Evolutionary conservation across 331 rosid genomes (phyloP).

Genomic region (Pyrus hybrid): DNA sequence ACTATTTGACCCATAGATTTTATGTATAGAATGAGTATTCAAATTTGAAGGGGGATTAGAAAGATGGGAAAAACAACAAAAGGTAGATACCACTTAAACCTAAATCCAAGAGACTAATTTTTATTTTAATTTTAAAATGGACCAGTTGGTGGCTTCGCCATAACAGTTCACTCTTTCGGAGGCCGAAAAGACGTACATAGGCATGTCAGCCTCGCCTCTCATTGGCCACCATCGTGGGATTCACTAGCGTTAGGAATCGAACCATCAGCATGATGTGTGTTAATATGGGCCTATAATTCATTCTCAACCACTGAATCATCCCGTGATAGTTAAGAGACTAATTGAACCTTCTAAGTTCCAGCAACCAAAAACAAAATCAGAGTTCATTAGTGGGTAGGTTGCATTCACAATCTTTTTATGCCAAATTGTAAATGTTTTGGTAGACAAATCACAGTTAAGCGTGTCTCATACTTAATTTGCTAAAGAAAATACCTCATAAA

Average conservation of each 20-base stretch:
- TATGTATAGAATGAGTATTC: background rate
- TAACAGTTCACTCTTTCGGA: no score
- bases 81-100: background rate
- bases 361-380: background rate
- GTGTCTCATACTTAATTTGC: no score
- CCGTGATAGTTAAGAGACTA: no score
- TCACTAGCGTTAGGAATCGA: fast-evolving
- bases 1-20: background rate
- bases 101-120: background rate
- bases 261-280: no score
- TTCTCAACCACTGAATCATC: no score
- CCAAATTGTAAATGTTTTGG: no score
- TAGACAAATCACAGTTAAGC: background rate
- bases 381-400: background rate
- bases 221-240: no score
- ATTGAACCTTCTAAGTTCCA: background rate
- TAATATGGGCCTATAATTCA: no score
- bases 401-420: background rate
- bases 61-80: background rate
- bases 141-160: no score
- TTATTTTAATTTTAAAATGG: no score
- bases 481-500: background rate
- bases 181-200: no score
- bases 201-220: no score
- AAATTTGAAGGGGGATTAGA: background rate